phyloP scores from a whole-genome alignment of 192 early-diverging fungal species.

The Helicostylum pulchrum region DNA sequence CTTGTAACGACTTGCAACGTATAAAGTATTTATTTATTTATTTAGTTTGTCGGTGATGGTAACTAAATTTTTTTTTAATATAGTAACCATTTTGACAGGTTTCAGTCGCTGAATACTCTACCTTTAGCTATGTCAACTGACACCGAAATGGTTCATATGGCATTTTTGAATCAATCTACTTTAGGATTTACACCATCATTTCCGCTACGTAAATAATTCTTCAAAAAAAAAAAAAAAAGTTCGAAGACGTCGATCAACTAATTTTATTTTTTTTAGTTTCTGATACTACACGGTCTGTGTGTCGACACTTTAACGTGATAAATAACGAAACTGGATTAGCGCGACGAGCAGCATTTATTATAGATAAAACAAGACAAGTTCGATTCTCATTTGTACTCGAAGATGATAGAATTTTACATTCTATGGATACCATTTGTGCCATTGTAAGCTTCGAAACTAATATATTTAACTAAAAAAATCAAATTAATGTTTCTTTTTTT shows the following conservation, averaged over 20 bases:
- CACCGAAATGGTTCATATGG: constrained; percentile 16
- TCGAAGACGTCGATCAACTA: not conserved
- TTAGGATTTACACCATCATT: constrained; percentile 2
- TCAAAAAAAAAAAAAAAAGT: too few species aligned
- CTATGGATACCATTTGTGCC: constrained; percentile 21
- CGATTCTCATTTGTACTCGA: constrained; percentile 22
- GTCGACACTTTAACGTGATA: constrained; percentile 16
- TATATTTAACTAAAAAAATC: not conserved
- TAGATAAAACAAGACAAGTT: constrained; percentile 21
- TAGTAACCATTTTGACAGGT: constrained; percentile 6
- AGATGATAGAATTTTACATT: constrained; percentile 26
- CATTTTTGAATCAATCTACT: constrained; percentile 12
- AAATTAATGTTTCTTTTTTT: not conserved
- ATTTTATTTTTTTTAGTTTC: constrained; percentile 19
- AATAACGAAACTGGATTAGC: constrained; percentile 16
- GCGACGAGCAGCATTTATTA: constrained; percentile 14
- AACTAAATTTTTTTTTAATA: not conserved
- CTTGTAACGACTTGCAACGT: constrained; percentile 8
- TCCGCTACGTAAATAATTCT: constrained; percentile 17
- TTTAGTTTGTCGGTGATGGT: not conserved
- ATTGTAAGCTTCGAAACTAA: constrained; percentile 11
- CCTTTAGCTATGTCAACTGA: constrained; percentile 21
- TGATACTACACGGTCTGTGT: constrained; percentile 21
- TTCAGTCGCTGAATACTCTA: constrained; percentile 2
- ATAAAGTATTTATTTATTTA: constrained; percentile 5